These are phyloP conservation scores for Strigomonas culicis DNA, from an alignment of 208 protist species.

Conservation along the genomic window DNA sequence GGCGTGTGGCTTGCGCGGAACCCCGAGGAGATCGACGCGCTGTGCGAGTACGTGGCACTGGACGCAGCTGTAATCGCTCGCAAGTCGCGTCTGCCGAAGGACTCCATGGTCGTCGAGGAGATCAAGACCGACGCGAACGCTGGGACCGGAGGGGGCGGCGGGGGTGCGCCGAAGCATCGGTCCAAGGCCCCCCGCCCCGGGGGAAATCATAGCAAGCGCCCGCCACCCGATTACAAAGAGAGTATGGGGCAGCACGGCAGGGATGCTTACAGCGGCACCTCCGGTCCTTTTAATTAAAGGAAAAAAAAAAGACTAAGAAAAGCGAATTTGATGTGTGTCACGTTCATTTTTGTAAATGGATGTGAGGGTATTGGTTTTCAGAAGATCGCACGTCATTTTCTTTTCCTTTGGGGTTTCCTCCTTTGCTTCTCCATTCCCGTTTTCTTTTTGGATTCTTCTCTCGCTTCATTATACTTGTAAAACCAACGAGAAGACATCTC, in stretches of 20 bases:
- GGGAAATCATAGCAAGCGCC: background rate
- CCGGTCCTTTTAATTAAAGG: background rate
- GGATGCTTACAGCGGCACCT: too few species aligned
- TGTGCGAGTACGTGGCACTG: conserved; percentile 78
- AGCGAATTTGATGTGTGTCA: too few species aligned
- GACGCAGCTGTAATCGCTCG: conserved; percentile 51
- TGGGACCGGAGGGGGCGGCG: conserved; percentile 11
- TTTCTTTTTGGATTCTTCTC: background rate
- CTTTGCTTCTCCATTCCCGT: background rate
- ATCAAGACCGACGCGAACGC: conserved; percentile 40
- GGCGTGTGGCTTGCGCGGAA: conserved; percentile 76
- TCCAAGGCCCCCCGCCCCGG: background rate
- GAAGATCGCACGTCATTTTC: background rate
- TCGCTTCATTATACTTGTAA: background rate
- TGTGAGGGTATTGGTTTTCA: background rate
- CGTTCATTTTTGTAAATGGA: background rate
- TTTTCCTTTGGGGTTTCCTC: too few species aligned
- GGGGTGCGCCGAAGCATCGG: background rate
- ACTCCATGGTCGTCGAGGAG: conserved; percentile 85
- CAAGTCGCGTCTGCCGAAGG: conserved; percentile 59
- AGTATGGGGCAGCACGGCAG: too few species aligned
- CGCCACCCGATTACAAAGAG: background rate
- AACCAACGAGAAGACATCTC: background rate
- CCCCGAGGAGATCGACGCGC: conserved; percentile 59
- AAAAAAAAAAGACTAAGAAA: background rate